Evolutionary conservation across 768 basidiomycete genomes (phyloP), one percentile per base, ranked within the genome.

Genomic region (Lentinus brumalis): DNA sequence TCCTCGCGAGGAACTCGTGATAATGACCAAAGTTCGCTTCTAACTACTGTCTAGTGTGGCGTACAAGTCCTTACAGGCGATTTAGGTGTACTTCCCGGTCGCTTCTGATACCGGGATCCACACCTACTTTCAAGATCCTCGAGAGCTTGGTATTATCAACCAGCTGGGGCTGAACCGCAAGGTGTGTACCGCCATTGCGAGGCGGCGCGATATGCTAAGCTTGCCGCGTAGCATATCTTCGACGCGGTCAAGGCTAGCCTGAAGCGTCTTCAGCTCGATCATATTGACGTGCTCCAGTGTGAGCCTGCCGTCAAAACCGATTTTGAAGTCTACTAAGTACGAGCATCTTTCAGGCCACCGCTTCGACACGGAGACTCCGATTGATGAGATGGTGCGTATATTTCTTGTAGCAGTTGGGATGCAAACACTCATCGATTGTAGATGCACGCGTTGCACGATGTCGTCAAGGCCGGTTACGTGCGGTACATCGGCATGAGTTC

Each of bases 201-300:
- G 0, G 41, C 29, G 14, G 8, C 15, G 9, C 4, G 30, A 10
- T n/a, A 2, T 2, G 14, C 30, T 30, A 21, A 15, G 26, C 31
- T 11, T 15, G 18, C 41, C 29, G 12, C 14, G 8, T 14, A 63
- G 62, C 57, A 63, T 38, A 63, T 63, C 53, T 63, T 63, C 31
- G 62, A 63, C 45, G 50, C 57, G 10, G 60, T 61, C 15, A 56
- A 61, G 50, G 73, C 75, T 15, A 86, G 84, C 55, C 69, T 92
- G 52, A 73, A 87, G 66, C 79, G 89, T 14, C 77, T 92, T 3
- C 86, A 89, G 57, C 72, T 89, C 30, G 90, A 92, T 57, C 90
- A 91, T 64, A 79, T 93, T 15, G 69, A 70, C 30, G 31, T 70
- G 5, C 52, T 68, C 0, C 69, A 70, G 51, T 69, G 69, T 68